Evolutionary conservation across 306 rosid species (phyloP).

Genomic region (Sindora glabra): DNA sequence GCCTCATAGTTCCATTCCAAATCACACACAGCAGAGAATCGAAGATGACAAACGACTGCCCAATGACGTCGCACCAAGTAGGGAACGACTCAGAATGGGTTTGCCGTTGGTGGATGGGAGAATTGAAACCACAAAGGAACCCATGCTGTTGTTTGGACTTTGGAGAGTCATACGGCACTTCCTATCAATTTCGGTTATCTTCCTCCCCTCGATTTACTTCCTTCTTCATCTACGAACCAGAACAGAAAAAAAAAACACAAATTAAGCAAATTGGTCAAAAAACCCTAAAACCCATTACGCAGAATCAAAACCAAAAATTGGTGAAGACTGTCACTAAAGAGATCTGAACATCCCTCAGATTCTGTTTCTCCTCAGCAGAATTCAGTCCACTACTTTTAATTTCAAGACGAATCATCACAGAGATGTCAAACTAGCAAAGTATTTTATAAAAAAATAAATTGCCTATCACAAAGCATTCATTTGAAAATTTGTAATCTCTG

Average conservation of each 20-base stretch:
- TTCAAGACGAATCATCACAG: constrained; percentile 19
- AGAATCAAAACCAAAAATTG: neutral
- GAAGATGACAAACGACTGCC: constrained; percentile 8
- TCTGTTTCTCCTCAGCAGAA: constrained; percentile 27
- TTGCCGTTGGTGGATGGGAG: constrained; percentile 29
- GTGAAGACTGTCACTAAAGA: neutral
- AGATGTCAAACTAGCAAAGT: constrained; percentile 5
- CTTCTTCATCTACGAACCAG: neutral
- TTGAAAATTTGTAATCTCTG: too few relatives aligned
- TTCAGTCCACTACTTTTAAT: constrained; percentile 61
- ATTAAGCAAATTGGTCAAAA: too few relatives aligned
- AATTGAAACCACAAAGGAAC: neutral
- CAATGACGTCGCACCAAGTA: neutral
- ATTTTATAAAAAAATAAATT: neutral
- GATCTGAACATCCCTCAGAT: constrained; percentile 35
- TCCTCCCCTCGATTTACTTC: constrained; percentile 49
- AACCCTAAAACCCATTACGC: too few relatives aligned
- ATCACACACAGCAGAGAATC: constrained; percentile 38
- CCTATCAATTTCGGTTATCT: constrained; percentile 74
- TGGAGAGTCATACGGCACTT: constrained; percentile 97
- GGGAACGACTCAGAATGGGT: constrained; percentile 1
- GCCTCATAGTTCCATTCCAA: constrained; percentile 79
- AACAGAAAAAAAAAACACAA: too few relatives aligned
- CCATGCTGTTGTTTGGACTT: constrained; percentile 53
- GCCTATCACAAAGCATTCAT: too few relatives aligned